phyloP scores from a whole-genome alignment of 441 rosid genomes.

The Populus hybrid region DNA sequence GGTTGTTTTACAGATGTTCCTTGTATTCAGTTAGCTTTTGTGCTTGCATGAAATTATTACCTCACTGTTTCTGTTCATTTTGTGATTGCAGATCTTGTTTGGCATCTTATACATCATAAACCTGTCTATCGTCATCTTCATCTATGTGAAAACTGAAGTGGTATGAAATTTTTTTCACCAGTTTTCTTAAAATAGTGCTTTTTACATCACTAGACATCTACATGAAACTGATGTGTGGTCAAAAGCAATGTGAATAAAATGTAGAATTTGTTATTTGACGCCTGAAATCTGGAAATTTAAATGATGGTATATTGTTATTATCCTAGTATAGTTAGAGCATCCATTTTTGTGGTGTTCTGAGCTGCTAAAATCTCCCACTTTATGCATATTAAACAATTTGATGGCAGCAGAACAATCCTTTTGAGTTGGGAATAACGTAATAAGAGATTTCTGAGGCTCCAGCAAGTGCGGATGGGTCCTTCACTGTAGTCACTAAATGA shows the following conservation, averaged over 20 bases:
- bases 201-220: not conserved
- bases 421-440: not conserved
- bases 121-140: constrained; percentile 61
- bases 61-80: constrained; percentile 10
- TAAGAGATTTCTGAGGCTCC: not conserved
- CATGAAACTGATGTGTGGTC: not conserved
- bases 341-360: not conserved
- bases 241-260: not conserved
- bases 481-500: not conserved
- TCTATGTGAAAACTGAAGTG: constrained; percentile 76
- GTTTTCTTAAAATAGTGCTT: not conserved
- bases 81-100: constrained; percentile 68
- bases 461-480: not conserved
- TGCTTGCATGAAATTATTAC: not conserved
- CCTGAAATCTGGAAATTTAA: not conserved
- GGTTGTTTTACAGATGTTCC: not conserved
- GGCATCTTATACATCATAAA: constrained; percentile 71
- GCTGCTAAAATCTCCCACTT: not conserved
- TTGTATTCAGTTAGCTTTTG: not conserved
- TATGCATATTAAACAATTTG: not conserved
- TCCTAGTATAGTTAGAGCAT: not conserved
- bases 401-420: not conserved
- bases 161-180: constrained; percentile 36
- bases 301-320: not conserved
- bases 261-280: not conserved